These are phyloP conservation scores for Lagenaria siceraria DNA, from an alignment of 306 rosid species.

Conservation along the genomic window DNA sequence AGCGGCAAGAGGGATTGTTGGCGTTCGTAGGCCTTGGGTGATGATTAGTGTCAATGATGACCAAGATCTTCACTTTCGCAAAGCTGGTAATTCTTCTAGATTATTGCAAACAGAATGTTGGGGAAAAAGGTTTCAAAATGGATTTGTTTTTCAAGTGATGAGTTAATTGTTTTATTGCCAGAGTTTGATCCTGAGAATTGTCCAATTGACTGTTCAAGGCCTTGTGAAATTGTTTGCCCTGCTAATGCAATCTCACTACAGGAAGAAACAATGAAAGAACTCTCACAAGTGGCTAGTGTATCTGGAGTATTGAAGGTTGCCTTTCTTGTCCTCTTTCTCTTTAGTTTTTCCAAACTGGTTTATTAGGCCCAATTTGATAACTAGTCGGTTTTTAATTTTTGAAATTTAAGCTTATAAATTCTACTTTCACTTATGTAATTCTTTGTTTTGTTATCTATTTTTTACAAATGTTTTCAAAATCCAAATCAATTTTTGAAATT, in stretches of 20 bases:
- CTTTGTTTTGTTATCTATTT: too few relatives aligned
- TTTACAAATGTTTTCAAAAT: neutral
- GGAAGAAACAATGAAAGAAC: conserved; percentile 18
- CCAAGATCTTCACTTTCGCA: conserved; percentile 88
- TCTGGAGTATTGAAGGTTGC: conserved; percentile 20
- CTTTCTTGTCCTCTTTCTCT: neutral
- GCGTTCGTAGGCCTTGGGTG: conserved; percentile 62
- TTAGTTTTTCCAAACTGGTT: neutral
- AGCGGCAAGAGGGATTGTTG: conserved; percentile 42
- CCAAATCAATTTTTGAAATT: too few relatives aligned
- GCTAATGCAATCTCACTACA: conserved; percentile 69
- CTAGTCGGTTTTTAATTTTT: too few relatives aligned
- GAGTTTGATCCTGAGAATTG: conserved; percentile 89
- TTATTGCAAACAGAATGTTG: neutral
- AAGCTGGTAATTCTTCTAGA: conserved; percentile 39
- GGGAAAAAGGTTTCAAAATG: neutral
- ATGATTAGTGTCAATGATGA: conserved; percentile 90
- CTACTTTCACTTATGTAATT: too few relatives aligned
- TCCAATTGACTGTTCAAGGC: conserved; percentile 69
- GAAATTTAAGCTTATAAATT: too few relatives aligned
- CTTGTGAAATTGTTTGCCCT: conserved; percentile 76
- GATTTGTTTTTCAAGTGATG: neutral
- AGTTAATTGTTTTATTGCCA: conserved; percentile 16
- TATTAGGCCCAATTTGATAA: neutral
- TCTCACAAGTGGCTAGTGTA: conserved; percentile 18